Base-by-base conservation (phyloP, 768 basidiomycete genomes). In the Lactifluus subvellereus region DNA sequence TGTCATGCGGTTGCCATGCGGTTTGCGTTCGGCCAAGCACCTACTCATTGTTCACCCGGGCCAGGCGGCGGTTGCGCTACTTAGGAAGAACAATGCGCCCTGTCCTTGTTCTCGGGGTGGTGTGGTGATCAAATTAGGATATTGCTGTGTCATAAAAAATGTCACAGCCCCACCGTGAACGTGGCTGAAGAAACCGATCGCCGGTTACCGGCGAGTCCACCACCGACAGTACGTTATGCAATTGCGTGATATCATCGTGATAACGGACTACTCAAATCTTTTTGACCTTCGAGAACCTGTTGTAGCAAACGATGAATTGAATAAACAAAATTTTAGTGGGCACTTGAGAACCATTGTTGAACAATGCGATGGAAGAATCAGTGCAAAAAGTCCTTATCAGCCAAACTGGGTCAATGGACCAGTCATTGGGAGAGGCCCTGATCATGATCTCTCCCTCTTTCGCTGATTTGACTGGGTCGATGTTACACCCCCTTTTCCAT, bases 1-100 rank as follows among this genome's bases (percentile, higher is more conserved):
- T 57, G 61, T 37, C 49, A 57, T 38, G 38, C 45, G 51, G 62
- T 63, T 59, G 38, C 62, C 45, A 62, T 62, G 61, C 2, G 43
- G 9, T 37, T 30, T 20, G 49, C 49, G 20, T 27, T 27, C 27
- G 27, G 27, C 32, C 32, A 14, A 50, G 6, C 1, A 5, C n/a
- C 27, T 2, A 9, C 40, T n/a, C 50, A 47, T 62, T 47, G 50
- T 62, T 45, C 33, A 33, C 20, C 30, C 61, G 38, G 49, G 48
- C 8, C 43, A 33, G 43, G 38, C 8, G 7, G 37, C 11, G 37
- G 37, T 37, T 37, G 10, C 35, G 35, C n/a, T 20, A 45, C 52
- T 60, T 37, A 1, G n/a, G 37, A n/a, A 33, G 48, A 61, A 61
- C 60, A 61, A 56, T 58, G 14, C 7, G 16, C 57, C 57, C 11